Conservation (phyloP, 768 basidiomycete genomes). For the Trametes villosa region DNA sequence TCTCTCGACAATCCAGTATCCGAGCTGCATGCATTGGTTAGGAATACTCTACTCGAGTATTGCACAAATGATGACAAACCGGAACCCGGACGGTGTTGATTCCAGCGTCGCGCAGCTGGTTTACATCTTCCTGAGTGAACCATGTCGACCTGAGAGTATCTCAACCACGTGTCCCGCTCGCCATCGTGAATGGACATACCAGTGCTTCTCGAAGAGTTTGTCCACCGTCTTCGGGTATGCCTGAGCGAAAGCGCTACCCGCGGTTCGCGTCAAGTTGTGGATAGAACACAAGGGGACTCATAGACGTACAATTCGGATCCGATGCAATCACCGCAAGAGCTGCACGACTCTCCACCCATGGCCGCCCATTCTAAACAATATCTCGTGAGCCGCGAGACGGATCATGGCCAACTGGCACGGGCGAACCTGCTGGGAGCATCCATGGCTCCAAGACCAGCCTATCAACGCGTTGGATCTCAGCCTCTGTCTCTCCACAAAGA, state of each 20-base stretch:
- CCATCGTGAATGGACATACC: slow-evolving; percentile 42
- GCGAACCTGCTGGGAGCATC: slow-evolving; percentile 73
- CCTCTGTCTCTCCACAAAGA: not conserved
- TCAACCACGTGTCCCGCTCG: not conserved
- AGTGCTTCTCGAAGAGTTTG: slow-evolving; percentile 61
- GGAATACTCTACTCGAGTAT: not conserved
- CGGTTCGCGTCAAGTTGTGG: not conserved
- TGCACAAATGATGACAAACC: slow-evolving; percentile 42
- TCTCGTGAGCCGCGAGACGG: not conserved
- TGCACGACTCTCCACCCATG: slow-evolving; percentile 74
- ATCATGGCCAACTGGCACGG: not conserved
- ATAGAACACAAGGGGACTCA: not conserved
- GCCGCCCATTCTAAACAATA: slow-evolving; percentile 58
- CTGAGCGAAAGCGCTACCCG: slow-evolving; percentile 57
- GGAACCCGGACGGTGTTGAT: slow-evolving; percentile 83
- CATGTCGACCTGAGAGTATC: slow-evolving; percentile 56
- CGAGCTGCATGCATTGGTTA: slow-evolving; percentile 50
- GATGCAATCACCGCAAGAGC: slow-evolving; percentile 66
- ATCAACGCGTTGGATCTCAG: not conserved
- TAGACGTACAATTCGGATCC: slow-evolving; percentile 63
- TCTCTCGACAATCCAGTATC: slow-evolving; percentile 81
- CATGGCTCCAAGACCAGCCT: slow-evolving; percentile 82
- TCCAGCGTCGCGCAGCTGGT: slow-evolving; percentile 53
- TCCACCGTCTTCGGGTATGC: slow-evolving; percentile 65
- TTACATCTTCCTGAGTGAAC: slow-evolving; percentile 69